Evolutionary conservation across 306 rosid species (phyloP).

Genomic region (Astragalus membranaceus): DNA sequence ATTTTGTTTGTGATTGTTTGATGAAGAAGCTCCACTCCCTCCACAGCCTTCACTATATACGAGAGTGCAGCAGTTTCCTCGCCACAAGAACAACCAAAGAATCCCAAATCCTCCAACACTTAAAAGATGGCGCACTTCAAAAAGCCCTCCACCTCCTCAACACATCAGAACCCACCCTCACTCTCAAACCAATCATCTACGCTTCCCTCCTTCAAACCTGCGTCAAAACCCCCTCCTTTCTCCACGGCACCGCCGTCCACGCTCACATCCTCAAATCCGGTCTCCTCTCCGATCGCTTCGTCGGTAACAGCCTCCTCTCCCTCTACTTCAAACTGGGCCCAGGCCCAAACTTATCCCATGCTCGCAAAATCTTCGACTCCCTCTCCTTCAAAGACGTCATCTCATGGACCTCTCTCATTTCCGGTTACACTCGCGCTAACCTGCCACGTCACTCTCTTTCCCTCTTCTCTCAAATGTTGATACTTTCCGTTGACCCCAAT

Average conservation of each 20-base stretch:
- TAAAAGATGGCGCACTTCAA: slow-evolving; percentile 38
- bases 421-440: slow-evolving; percentile 48
- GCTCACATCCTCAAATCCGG: slow-evolving; percentile 64
- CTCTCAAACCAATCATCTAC: slow-evolving; percentile 46
- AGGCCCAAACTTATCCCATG: slow-evolving; percentile 34
- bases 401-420: slow-evolving; percentile 77
- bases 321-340: slow-evolving; percentile 63
- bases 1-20: background rate
- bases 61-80: slow-evolving; percentile 38
- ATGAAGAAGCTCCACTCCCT: background rate
- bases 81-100: slow-evolving; percentile 17
- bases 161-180: slow-evolving; percentile 10
- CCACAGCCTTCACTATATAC: slow-evolving; percentile 18
- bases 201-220: slow-evolving; percentile 72
- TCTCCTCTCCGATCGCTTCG: slow-evolving; percentile 62
- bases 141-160: slow-evolving; percentile 48
- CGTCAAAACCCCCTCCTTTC: slow-evolving; percentile 43
- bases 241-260: slow-evolving; percentile 58
- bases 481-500: slow-evolving; percentile 47
- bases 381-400: slow-evolving; percentile 63
- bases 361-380: slow-evolving; percentile 48
- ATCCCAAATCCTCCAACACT: slow-evolving; percentile 40
- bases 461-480: slow-evolving; percentile 50
- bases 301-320: slow-evolving; percentile 73
- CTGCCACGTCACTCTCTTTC: slow-evolving; percentile 32